A percentile compares a stretch with the other conserved stretches of the same genome.
phyloP scores from a whole-genome alignment of 108 stramenopile genomes.

The Stephanodiscus minutulus region DNA sequence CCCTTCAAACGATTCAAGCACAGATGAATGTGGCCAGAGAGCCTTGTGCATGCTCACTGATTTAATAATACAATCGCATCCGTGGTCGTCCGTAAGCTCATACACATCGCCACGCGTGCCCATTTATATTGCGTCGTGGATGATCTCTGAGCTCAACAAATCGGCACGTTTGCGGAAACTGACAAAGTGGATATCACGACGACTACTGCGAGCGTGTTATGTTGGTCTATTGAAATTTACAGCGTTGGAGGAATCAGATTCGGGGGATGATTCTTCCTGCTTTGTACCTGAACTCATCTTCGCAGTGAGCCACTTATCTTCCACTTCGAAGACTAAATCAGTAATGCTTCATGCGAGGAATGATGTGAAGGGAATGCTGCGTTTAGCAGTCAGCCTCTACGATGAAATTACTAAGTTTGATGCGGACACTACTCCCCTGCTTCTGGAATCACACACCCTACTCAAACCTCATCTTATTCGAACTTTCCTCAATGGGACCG shows the following conservation, averaged over 20 bases:
- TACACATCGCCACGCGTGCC: neutral
- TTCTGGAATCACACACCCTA: neutral
- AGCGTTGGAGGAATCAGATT: constrained; percentile 4
- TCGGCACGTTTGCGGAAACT: constrained; percentile 8
- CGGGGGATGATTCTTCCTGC: neutral
- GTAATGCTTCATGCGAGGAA: neutral
- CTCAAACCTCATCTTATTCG: constrained; percentile 2
- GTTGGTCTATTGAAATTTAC: constrained; percentile 18
- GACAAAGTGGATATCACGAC: constrained; percentile 23
- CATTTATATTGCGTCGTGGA: constrained; percentile 17
- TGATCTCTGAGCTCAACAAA: constrained; percentile 15
- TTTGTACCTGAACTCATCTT: neutral
- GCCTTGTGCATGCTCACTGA: constrained; percentile 31
- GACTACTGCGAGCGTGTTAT: constrained; percentile 27
- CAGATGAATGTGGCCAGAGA: constrained; percentile 31
- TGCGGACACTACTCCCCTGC: neutral
- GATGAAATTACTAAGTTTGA: constrained; percentile 1
- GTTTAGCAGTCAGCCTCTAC: constrained; percentile 3
- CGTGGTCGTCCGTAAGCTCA: neutral
- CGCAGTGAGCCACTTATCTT: neutral
- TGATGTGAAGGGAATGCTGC: neutral
- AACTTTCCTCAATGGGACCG: neutral
- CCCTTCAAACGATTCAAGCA: constrained; percentile 20
- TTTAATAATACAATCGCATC: constrained; percentile 15
- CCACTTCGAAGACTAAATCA: neutral